Evolutionary conservation across 2,329 filamentous ascomycete genomes (phyloP), one percentile per base, ranked within the genome.

Genomic region (Ambrosiella cleistominuta): DNA sequence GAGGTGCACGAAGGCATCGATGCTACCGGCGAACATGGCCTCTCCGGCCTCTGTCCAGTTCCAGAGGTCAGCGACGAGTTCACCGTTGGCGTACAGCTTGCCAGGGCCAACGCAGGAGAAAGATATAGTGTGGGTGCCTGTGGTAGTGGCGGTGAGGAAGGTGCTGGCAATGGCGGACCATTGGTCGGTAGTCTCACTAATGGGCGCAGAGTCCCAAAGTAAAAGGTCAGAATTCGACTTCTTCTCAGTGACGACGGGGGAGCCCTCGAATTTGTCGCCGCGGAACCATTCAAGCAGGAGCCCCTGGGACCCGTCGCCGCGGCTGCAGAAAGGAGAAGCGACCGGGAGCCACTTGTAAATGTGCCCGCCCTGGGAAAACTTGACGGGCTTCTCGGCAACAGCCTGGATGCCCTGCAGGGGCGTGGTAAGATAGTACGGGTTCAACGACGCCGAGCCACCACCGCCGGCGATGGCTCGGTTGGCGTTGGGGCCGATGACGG

Each of bases 11-110:
- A 83, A 71, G 57, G 82, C 78, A 64, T 85, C 82, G 57, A 81
- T 69, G 0, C 81, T 85, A 12, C 80, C 81, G 44, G 82, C 81
- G 63, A 85, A 85, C 82, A 85, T 85, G 36, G 82, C 81, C 66
- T 85, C 81, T 19, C 82, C 81, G 62, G 82, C 77, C 61, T 84
- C 80, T 0, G 76, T 82, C 82, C 81, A 85, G 63, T 85, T 71
- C 82, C 81, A 85, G 2, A 83, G 74, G 62, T 85, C 80, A 49
- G 84, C 75, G 15, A 77, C 74, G 12, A 83, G 65, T 62, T 77
- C 71, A 4, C 77, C 80, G 58, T 85, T 70, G 54, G 85, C 68
- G 62, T 76, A 81, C 52, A 86, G 68, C 62, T 72, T 75, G 3
- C 81, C 82, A 0, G 81, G 80, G 0, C 82, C 82, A 7, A 85